Evolutionary conservation across 345 rosid species (phyloP).

Genomic region (Rubroshorea leprosula): DNA sequence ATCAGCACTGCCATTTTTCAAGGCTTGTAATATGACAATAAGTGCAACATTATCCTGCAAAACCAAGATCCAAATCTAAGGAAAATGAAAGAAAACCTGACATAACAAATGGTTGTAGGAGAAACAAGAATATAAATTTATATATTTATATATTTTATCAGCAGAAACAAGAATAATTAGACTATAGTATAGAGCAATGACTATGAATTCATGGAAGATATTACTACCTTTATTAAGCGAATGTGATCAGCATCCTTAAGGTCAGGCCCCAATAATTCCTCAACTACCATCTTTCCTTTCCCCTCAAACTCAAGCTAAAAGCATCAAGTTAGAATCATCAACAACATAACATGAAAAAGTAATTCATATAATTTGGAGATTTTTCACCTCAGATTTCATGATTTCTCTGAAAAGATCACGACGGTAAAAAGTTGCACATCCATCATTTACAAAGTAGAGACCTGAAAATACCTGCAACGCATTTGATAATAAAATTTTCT

Average conservation of each 20-base stretch:
- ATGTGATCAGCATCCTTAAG: conserved; percentile 29
- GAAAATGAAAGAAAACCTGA: not conserved
- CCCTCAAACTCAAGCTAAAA: conserved; percentile 50
- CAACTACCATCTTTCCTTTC: conserved; percentile 41
- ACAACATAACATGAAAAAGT: not conserved
- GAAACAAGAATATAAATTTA: no score
- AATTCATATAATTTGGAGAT: conserved; percentile 2
- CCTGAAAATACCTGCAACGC: conserved; percentile 37
- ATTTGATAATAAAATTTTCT: not conserved
- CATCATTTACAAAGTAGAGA: conserved; percentile 30
- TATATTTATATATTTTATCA: no score
- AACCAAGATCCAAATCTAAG: not conserved
- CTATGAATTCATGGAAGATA: not conserved
- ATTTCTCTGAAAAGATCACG: conserved; percentile 43
- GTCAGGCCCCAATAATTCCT: conserved; percentile 37
- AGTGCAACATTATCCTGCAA: conserved; percentile 41
- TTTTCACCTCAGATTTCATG: conserved; percentile 45
- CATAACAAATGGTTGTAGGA: not conserved
- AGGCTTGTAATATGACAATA: conserved; percentile 33
- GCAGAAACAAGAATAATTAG: not conserved
- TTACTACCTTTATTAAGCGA: conserved; percentile 42
- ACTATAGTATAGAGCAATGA: not conserved
- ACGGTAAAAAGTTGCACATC: conserved; percentile 56
- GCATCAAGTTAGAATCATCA: conserved; percentile 12
- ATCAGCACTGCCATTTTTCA: not conserved